Conservation (phyloP, 2,329 filamentous ascomycete genomes). For the Coniochaeta prunicola region DNA sequence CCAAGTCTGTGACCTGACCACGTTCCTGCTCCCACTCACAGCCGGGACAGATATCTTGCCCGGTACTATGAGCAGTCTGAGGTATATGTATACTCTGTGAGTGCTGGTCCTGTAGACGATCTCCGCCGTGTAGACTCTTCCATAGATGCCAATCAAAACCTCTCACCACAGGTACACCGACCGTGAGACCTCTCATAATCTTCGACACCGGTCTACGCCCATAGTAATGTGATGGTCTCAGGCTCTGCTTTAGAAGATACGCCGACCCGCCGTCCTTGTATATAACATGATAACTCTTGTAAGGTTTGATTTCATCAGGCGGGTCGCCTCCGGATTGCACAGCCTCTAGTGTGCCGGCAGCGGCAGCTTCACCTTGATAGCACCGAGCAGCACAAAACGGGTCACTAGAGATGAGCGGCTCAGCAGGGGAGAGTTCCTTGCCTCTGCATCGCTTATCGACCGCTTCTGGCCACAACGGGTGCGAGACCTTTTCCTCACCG, state of each 20-base stretch:
- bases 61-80: neutral
- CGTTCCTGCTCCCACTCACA: conserved; percentile 57
- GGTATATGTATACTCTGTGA: neutral
- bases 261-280: conserved; percentile 74
- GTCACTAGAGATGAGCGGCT: conserved; percentile 41
- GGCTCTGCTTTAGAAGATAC: conserved; percentile 77
- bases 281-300: conserved; percentile 73
- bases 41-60: conserved; percentile 38
- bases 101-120: conserved; percentile 13
- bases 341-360: conserved; percentile 41
- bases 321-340: conserved; percentile 31
- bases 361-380: conserved; percentile 51
- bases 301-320: conserved; percentile 43
- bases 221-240: conserved; percentile 80
- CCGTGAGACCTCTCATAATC: conserved; percentile 73
- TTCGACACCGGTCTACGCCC: conserved; percentile 74
- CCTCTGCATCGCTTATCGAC: conserved; percentile 24
- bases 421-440: conserved; percentile 21
- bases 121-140: conserved; percentile 60
- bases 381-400: conserved; percentile 54
- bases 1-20: conserved; percentile 73
- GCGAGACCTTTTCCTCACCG: conserved; percentile 85
- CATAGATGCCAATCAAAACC: conserved; percentile 77
- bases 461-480: conserved; percentile 71
- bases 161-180: conserved; percentile 82